Percentiles rank a stretch among this genome's conserved stretches.
Conservation (phyloP, 2,329 filamentous ascomycete genomes). For the Penicillium digitatum region DNA sequence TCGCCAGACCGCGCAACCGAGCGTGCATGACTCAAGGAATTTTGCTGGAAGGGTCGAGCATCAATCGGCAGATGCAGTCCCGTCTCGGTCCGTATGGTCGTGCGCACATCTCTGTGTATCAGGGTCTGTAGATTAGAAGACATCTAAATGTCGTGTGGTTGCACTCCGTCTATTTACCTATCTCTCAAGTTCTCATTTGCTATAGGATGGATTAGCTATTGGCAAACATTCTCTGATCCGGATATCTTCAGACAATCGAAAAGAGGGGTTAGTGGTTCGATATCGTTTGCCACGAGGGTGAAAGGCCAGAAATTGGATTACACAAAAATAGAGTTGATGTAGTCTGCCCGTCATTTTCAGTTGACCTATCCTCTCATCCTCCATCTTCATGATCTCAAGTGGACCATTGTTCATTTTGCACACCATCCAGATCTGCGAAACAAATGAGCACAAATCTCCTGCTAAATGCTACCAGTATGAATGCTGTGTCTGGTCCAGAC, state of each 20-base stretch:
- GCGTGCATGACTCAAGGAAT: conserved; percentile 18
- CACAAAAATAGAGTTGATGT: conserved; percentile 25
- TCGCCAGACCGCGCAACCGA: conserved; percentile 18
- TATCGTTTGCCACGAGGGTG: conserved; percentile 1
- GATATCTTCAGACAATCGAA: not conserved
- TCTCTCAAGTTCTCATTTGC: not conserved
- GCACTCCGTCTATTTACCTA: not conserved
- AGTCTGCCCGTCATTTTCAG: conserved; percentile 17
- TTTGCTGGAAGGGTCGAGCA: conserved; percentile 13
- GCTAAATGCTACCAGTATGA: not conserved
- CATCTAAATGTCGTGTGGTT: not conserved
- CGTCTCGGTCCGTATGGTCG: conserved; percentile 21
- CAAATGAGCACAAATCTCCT: not conserved
- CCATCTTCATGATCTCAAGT: not conserved
- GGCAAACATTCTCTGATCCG: not conserved
- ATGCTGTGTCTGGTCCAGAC: conserved; percentile 1
- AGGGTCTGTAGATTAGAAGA: not conserved
- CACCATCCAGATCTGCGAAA: conserved; percentile 10
- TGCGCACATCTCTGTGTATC: conserved; percentile 13
- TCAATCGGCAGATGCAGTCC: conserved; percentile 17
- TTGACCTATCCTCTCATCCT: not conserved
- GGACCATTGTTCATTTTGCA: not conserved
- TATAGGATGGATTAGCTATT: not conserved
- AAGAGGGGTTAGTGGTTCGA: not conserved
- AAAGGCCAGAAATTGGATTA: conserved; percentile 10